Conservation (phyloP, 306 rosid species). For the Prunus salicina region DNA sequence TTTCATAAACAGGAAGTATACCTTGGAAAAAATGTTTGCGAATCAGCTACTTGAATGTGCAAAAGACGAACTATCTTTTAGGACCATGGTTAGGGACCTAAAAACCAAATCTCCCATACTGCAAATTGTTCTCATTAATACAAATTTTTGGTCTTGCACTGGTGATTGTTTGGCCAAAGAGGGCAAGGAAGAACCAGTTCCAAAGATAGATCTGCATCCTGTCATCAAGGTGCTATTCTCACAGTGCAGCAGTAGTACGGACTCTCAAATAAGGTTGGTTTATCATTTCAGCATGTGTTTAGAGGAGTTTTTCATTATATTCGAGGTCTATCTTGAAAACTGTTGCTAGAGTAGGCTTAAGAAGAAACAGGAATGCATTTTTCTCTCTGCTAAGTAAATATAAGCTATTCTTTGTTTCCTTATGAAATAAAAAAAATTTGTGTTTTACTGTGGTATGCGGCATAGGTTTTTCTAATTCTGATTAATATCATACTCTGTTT, state of each 20-base stretch:
- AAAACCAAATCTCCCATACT: slow-evolving; percentile 52
- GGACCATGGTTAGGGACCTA: slow-evolving; percentile 76
- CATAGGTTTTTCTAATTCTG: background rate
- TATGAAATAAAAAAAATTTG: background rate
- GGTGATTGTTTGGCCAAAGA: slow-evolving; percentile 47
- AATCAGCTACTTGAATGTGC: slow-evolving; percentile 72
- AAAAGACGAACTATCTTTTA: slow-evolving; percentile 72
- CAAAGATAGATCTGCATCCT: slow-evolving; percentile 55
- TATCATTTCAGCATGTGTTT: background rate
- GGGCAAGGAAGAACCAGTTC: slow-evolving; percentile 28
- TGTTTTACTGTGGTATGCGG: background rate
- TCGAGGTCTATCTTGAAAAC: background rate
- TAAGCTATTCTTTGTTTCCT: background rate
- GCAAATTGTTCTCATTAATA: slow-evolving; percentile 70
- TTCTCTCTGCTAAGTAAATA: background rate
- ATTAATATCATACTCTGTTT: background rate
- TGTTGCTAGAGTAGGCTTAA: background rate
- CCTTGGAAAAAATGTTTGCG: slow-evolving; percentile 74
- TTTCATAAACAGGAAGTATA: slow-evolving; percentile 53
- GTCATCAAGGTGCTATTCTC: slow-evolving; percentile 72
- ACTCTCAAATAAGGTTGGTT: slow-evolving; percentile 66
- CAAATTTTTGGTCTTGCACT: slow-evolving; percentile 68
- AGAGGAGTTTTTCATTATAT: background rate
- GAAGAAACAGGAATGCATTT: slow-evolving; percentile 1
- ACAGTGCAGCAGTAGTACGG: slow-evolving; percentile 38